Conservation (phyloP, 2,329 filamentous ascomycete species). For the Monosporascus sp. region DNA sequence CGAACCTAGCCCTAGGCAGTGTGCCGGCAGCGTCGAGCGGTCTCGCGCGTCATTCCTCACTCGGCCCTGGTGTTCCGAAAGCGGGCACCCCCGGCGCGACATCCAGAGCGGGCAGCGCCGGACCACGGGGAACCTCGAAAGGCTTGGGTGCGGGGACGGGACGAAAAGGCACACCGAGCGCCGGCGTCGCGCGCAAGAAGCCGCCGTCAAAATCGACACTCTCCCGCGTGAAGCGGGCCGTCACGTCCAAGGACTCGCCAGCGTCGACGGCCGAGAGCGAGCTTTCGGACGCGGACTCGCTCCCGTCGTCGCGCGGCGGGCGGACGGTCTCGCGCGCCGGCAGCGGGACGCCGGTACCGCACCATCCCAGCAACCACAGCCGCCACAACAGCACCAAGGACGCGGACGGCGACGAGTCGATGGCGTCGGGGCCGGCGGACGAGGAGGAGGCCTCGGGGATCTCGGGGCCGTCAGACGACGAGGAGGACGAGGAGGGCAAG, state of each 20-base stretch:
- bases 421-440: slow-evolving; percentile 33
- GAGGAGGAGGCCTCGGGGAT: slow-evolving; percentile 4
- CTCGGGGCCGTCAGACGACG: slow-evolving; percentile 46
- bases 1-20: slow-evolving; percentile 41
- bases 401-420: slow-evolving; percentile 24
- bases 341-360: slow-evolving; percentile 32
- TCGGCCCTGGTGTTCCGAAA: slow-evolving; percentile 60
- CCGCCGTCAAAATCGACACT: slow-evolving; percentile 50
- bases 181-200: slow-evolving; percentile 29
- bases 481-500: slow-evolving; percentile 70
- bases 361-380: slow-evolving; percentile 18
- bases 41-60: slow-evolving; percentile 56
- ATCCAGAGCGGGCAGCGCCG: slow-evolving; percentile 53
- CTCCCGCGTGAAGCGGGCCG: slow-evolving; percentile 55
- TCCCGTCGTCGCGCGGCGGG: slow-evolving; percentile 47
- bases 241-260: slow-evolving; percentile 52
- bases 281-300: slow-evolving; percentile 56
- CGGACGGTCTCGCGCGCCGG: slow-evolving; percentile 26
- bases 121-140: slow-evolving; percentile 50
- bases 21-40: slow-evolving; percentile 49
- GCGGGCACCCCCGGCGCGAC: slow-evolving; percentile 31
- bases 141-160: slow-evolving; percentile 31
- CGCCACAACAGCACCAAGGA: slow-evolving; percentile 11
- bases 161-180: slow-evolving; percentile 39
- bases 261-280: slow-evolving; percentile 61